These are phyloP conservation scores for Stemphylium beticola DNA, from an alignment of 2,329 filamentous ascomycete species.

Conservation along the genomic window DNA sequence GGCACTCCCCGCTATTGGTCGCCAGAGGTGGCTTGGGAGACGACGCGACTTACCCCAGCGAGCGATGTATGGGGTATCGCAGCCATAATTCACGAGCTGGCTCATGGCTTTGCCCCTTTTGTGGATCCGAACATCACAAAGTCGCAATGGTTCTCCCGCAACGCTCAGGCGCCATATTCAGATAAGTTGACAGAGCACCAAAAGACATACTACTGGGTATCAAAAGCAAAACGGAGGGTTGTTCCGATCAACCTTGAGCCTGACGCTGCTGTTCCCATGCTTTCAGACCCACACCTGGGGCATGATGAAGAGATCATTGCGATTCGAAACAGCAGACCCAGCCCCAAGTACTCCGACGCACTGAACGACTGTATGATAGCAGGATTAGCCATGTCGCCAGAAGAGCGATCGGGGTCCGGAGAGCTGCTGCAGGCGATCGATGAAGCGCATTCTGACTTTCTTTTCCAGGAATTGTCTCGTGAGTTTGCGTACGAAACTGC, in stretches of 20 bases:
- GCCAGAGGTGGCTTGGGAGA: constrained; percentile 29
- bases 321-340: constrained; percentile 10
- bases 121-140: constrained; percentile 9
- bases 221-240: constrained; percentile 13
- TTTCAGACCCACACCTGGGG: neutral
- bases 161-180: neutral
- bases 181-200: neutral
- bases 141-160: neutral
- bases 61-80: constrained; percentile 38
- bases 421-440: neutral
- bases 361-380: constrained; percentile 25
- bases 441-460: neutral
- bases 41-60: constrained; percentile 9
- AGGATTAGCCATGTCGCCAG: constrained; percentile 15
- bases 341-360: constrained; percentile 21
- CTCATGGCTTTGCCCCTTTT: constrained; percentile 22
- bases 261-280: neutral
- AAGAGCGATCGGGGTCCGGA: constrained; percentile 13
- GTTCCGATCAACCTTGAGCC: constrained; percentile 20
- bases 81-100: constrained; percentile 31
- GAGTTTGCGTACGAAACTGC: neutral
- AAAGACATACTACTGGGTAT: constrained; percentile 14
- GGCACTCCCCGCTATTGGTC: constrained; percentile 27
- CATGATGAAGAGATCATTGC: neutral
- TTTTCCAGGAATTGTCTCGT: neutral